Base-by-base conservation (phyloP, 371 early-diverging fungal genomes). In the Dentiscutata heterogama region DNA sequence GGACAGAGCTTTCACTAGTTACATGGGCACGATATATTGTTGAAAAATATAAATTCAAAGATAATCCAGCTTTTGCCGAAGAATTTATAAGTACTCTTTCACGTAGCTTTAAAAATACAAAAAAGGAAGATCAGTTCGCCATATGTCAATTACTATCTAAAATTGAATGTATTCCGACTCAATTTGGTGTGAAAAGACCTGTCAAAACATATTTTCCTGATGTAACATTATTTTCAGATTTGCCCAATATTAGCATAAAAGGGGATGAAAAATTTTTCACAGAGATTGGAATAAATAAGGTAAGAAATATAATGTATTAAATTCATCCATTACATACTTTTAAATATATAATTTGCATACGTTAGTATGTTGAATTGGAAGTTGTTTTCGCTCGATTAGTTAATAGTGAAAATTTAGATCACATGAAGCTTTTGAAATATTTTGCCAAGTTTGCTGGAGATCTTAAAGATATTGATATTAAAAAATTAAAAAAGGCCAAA, bases 151-250 rank as follows among this genome's bases (percentile, higher is more conserved):
- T 91, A 5, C 82, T 97, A 5, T 61, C 85, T n/a, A 50, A 71
- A 1, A 89, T 89, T 61, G 83, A 81, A 56, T 95, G 96, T 84
- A 90, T 97, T 6, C 94, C 94, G 0, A 96, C 97, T 1, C 87
- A 88, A 61, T 84, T 87, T 39, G 96, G 97, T 11, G 87, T 95
- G 87, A 87, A 89, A 60, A 3, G 83, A 0, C 96, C 97, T 2
- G 78, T 60, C 5, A 93, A 97, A 39, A 85, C 94, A 2, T 97
- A 97, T 81, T 95, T 96, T 85, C 84, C 89, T 25, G 88, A 87
- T 1, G 97, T 96, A 8, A 95, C 93, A 8, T 82, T 97, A 0
- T 96, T 97, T 86, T 91, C 91, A 22, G 96, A 97, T 84, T 85
- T 97, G 22, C 95, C 97, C 1, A 88, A 1, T 0, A 7, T 65